phyloP scores from a whole-genome alignment of 2,329 filamentous ascomycete genomes.

The Neonectria neomacrospora region DNA sequence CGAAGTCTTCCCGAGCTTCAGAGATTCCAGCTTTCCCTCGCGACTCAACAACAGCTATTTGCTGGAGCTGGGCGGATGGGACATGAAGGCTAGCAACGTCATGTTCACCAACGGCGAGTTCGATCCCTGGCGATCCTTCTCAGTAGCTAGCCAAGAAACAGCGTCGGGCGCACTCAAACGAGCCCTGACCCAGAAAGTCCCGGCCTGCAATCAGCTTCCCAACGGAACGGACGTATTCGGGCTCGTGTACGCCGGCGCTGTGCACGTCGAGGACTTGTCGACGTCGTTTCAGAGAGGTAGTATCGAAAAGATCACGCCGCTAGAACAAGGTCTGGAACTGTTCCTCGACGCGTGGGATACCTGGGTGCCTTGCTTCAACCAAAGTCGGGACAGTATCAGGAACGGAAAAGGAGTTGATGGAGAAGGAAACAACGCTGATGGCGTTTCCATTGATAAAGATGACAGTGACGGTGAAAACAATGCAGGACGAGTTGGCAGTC shows the following conservation, averaged over 20 bases:
- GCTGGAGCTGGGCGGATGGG: slow-evolving; percentile 45
- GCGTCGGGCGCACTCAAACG: slow-evolving; percentile 5
- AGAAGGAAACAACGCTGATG: slow-evolving; percentile 9
- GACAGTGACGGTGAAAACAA: neutral
- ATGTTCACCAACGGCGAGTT: slow-evolving; percentile 47
- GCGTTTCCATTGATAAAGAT: neutral
- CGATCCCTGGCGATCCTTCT: slow-evolving; percentile 44
- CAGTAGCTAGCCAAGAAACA: slow-evolving; percentile 26
- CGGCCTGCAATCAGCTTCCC: slow-evolving; percentile 23
- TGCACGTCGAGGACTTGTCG: slow-evolving; percentile 29
- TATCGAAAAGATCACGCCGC: slow-evolving; percentile 9
- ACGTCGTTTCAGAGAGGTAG: neutral
- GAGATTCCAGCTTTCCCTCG: slow-evolving; percentile 12
- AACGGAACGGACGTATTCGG: slow-evolving; percentile 28
- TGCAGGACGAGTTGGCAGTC: neutral
- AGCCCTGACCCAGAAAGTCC: slow-evolving; percentile 12
- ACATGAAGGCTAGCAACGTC: slow-evolving; percentile 39
- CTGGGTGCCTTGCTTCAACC: slow-evolving; percentile 33
- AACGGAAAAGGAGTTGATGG: slow-evolving; percentile 27
- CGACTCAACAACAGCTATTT: slow-evolving; percentile 52
- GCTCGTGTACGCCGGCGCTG: slow-evolving; percentile 20
- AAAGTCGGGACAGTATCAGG: slow-evolving; percentile 29
- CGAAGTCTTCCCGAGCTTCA: slow-evolving; percentile 3
- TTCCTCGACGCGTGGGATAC: slow-evolving; percentile 30
- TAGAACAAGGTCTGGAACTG: slow-evolving; percentile 26